phyloP scores from a whole-genome alignment of 805 yeast genomes.

The Candida ulmi region DNA sequence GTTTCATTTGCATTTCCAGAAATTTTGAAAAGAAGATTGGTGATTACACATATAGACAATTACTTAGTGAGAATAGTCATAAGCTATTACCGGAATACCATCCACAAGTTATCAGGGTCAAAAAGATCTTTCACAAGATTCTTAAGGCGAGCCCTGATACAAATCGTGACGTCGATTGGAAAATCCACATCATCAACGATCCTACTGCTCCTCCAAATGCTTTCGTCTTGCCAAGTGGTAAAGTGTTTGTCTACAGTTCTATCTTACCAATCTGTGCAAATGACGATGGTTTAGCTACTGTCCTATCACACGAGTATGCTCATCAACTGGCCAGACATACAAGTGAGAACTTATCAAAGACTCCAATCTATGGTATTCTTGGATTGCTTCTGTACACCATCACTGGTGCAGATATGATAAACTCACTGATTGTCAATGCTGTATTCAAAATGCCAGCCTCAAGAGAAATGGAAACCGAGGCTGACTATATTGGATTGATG shows the following conservation, averaged over 20 bases:
- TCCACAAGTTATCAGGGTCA: constrained; percentile 53
- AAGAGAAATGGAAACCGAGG: constrained; percentile 92
- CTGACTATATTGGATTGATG: constrained; percentile 91
- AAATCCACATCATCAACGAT: constrained; percentile 71
- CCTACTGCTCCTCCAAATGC: constrained; percentile 87
- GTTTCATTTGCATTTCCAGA: constrained; percentile 69
- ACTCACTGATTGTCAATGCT: constrained; percentile 48
- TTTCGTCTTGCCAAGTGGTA: constrained; percentile 93
- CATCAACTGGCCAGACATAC: constrained; percentile 93
- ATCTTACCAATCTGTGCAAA: constrained; percentile 73
- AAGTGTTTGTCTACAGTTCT: constrained; percentile 81
- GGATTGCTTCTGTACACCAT: constrained; percentile 49
- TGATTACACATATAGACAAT: constrained; percentile 53
- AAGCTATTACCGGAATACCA: constrained; percentile 56
- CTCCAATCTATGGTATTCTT: constrained; percentile 61
- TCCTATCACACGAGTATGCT: constrained; percentile 86
- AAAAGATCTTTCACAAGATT: constrained; percentile 57
- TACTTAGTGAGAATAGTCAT: constrained; percentile 47
- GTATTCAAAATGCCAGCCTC: constrained; percentile 76
- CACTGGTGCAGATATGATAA: constrained; percentile 54
- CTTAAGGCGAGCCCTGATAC: constrained; percentile 48
- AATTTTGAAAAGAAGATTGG: constrained; percentile 63
- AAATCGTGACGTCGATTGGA: constrained; percentile 50
- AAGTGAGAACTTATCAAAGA: constrained; percentile 71
- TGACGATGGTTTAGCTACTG: constrained; percentile 94